A percentile compares a stretch with the other conserved stretches of the same genome.
Conservation (phyloP, 2,329 filamentous ascomycete genomes). For the Aspergillus phoenicis region DNA sequence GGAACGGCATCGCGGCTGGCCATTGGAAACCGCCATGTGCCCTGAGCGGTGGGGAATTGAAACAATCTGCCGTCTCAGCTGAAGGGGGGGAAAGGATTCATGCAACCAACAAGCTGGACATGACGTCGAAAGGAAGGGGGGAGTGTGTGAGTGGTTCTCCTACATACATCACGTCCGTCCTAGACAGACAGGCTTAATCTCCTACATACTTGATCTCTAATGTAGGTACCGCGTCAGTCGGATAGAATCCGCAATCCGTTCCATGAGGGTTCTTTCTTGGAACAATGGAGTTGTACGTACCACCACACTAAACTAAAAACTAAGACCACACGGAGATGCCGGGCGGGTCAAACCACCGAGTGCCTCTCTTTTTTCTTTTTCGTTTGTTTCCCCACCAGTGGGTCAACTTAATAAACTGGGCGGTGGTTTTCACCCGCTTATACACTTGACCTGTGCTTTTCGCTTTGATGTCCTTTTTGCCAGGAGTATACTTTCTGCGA, state of each 20-base stretch:
- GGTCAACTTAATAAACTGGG: conserved; percentile 9
- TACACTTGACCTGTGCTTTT: conserved; percentile 7
- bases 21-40: conserved; percentile 23
- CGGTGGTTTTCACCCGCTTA: background rate
- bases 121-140: conserved; percentile 7
- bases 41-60: conserved; percentile 21
- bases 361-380: too few relatives aligned
- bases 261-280: background rate
- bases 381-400: background rate
- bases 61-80: conserved; percentile 18
- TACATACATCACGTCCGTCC: background rate
- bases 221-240: background rate
- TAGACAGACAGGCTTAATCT: background rate
- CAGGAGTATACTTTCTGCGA: background rate
- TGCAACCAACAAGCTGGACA: background rate
- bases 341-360: background rate
- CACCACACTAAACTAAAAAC: background rate
- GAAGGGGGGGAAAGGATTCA: background rate
- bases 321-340: background rate
- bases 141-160: background rate
- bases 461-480: background rate
- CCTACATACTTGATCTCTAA: background rate
- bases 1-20: conserved; percentile 22
- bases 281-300: background rate
- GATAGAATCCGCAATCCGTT: background rate